Evolutionary conservation across 257 asterid species (phyloP), one percentile per base, ranked within the genome.

Genomic region (Petrea volubilis): DNA sequence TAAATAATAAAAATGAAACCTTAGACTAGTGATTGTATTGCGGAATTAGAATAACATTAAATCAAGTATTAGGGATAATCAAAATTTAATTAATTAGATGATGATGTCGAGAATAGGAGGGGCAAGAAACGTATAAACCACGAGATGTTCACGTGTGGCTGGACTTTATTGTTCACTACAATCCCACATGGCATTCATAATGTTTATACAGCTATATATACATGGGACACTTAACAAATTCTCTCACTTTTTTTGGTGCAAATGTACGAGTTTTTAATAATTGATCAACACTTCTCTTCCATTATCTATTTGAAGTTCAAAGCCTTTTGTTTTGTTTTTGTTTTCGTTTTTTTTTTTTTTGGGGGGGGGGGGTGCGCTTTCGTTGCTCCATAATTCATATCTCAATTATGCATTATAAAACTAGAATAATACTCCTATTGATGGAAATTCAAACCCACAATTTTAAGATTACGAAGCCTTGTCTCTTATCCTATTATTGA

Each of bases 131-230:
- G 34, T 52, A 29, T 59, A 29, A 71, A 52, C 67, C 93, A 85
- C 75, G 88, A 73, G 83, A 78, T 50, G 61, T 83, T 89, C 96
- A 87, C 96, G 92, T 90, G 96, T 41, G 83, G 46, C 83, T 79
- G 60, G 67, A 74, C 73, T 77, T 75, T 83, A 73, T 73, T 83
- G 85, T 76, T 78, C 68, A 41, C 36, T 51, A 68, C 80, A 78
- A 69, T 52, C n/a, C 68, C 80, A 61, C 73, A 62, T 27, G 53
- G 43, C 23, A 38, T 64, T 53, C 38, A 20, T 38, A 70, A 49
- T 62, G 46, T 9, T n/a, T n/a, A 40, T 9, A n/a, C n/a, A 33
- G 38, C 38, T 33, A 33, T 5, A 78, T 58, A n/a, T 49, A 70
- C 62, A 71, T 72, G 77, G 74, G 77, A 74, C 83, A 79, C 74